Conservation (phyloP, 345 rosid genomes). For the Populus davidiana region DNA sequence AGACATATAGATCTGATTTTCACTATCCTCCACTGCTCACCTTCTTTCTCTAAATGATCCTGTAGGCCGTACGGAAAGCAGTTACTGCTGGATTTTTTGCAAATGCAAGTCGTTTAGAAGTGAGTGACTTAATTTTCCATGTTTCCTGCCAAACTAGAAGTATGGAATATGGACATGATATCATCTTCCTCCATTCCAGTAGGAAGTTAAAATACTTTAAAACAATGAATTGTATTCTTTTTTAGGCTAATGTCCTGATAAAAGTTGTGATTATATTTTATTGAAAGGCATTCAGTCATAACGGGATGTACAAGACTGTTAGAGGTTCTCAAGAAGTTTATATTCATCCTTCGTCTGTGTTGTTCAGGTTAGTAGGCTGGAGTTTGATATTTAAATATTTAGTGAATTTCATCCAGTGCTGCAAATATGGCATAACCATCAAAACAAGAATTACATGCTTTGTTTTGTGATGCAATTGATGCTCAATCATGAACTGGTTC, state of each 20-base stretch:
- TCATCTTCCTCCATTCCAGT: not conserved
- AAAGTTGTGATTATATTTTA: constrained; percentile 10
- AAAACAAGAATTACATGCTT: not conserved
- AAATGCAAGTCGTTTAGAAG: constrained; percentile 82
- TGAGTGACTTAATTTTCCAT: constrained; percentile 29
- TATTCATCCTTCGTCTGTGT: constrained; percentile 86
- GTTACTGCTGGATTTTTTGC: constrained; percentile 83
- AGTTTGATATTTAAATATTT: not conserved
- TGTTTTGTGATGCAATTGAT: no score
- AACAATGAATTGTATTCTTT: no score
- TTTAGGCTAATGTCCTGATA: constrained; percentile 4
- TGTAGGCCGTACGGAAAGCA: constrained; percentile 81
- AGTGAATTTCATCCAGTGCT: not conserved
- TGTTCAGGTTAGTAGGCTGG: constrained; percentile 63
- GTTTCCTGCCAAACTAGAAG: not conserved
- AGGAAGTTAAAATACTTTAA: not conserved
- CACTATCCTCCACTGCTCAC: not conserved
- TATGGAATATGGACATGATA: not conserved
- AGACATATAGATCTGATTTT: not conserved
- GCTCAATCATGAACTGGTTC: no score
- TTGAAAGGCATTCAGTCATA: constrained; percentile 62
- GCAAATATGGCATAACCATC: not conserved
- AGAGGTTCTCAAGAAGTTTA: constrained; percentile 88
- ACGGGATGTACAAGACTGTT: constrained; percentile 77
- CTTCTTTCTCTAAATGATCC: not conserved